These are phyloP conservation scores for Acacia concinna DNA, from an alignment of 331 rosid genomes.

Conservation along the genomic window DNA sequence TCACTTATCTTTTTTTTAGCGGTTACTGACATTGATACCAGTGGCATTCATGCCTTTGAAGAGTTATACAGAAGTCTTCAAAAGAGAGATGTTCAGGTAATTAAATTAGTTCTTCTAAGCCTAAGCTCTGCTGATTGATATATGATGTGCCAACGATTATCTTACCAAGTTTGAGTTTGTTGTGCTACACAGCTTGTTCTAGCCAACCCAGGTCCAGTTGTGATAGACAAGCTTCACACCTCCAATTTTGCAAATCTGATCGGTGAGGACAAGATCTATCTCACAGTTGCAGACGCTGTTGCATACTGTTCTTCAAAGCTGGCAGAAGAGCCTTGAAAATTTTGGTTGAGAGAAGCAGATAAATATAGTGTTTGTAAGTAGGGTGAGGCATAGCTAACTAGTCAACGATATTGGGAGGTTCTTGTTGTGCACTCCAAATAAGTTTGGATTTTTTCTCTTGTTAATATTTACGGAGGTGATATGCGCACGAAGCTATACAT, in stretches of 20 bases:
- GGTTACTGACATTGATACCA: constrained; percentile 92
- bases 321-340: constrained; percentile 57
- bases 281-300: constrained; percentile 91
- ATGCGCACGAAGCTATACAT: background rate
- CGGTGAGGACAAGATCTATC: constrained; percentile 86
- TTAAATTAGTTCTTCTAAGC: background rate
- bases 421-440: constrained; percentile 25
- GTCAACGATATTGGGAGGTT: constrained; percentile 25
- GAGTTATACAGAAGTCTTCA: constrained; percentile 74
- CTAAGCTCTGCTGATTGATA: background rate
- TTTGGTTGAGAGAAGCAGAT: background rate
- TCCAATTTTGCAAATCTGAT: constrained; percentile 61
- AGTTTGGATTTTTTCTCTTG: background rate
- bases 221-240: constrained; percentile 78
- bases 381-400: constrained; percentile 20
- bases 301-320: constrained; percentile 65
- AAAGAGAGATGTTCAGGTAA: constrained; percentile 80
- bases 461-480: background rate
- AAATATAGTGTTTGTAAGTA: background rate
- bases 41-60: constrained; percentile 90
- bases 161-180: constrained; percentile 36
- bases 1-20: constrained; percentile 46
- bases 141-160: background rate
- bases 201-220: constrained; percentile 88
- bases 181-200: constrained; percentile 69